phyloP scores from a whole-genome alignment of 352 stramenopile species.

The Phytopythium boreale region DNA sequence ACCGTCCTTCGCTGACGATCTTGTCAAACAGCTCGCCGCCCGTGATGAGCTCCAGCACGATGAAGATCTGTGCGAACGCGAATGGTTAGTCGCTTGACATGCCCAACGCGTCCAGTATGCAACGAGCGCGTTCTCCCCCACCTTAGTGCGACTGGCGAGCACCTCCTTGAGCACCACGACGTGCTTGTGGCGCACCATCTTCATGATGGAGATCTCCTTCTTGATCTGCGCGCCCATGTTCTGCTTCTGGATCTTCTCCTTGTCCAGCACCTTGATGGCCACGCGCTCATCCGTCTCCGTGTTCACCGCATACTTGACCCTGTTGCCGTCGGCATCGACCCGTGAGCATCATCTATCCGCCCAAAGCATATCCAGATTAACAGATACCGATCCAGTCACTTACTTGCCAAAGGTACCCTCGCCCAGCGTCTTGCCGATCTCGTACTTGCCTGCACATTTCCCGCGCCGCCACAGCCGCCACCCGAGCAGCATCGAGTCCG shows the following conservation, averaged over 20 bases:
- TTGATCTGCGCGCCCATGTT: conserved; percentile 98
- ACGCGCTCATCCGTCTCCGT: conserved; percentile 94
- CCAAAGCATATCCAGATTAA: not conserved
- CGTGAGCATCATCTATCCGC: not conserved
- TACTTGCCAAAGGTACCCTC: conserved; percentile 97
- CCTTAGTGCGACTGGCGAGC: conserved; percentile 94
- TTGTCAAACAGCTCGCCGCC: conserved; percentile 94
- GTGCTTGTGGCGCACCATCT: conserved; percentile 91
- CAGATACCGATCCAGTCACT: conserved; percentile 15
- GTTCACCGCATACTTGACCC: conserved; percentile 95
- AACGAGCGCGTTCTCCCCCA: conserved; percentile 19
- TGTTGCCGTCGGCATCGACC: conserved; percentile 18
- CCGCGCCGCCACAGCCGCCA: not conserved
- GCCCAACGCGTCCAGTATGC: too few species aligned
- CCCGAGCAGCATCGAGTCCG: not conserved
- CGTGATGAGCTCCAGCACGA: conserved; percentile 90
- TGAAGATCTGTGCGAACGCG: conserved; percentile 90
- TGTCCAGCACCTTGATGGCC: conserved; percentile 98
- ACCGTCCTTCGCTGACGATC: conserved; percentile 93
- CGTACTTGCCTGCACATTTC: conserved; percentile 91
- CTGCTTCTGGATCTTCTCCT: conserved; percentile 98
- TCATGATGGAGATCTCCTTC: conserved; percentile 99
- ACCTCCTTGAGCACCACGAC: conserved; percentile 88
- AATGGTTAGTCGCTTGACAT: not conserved
- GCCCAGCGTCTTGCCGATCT: conserved; percentile 95